Base-by-base conservation (phyloP, 2,329 filamentous ascomycete species). In the Colletotrichum chlorophyti region DNA sequence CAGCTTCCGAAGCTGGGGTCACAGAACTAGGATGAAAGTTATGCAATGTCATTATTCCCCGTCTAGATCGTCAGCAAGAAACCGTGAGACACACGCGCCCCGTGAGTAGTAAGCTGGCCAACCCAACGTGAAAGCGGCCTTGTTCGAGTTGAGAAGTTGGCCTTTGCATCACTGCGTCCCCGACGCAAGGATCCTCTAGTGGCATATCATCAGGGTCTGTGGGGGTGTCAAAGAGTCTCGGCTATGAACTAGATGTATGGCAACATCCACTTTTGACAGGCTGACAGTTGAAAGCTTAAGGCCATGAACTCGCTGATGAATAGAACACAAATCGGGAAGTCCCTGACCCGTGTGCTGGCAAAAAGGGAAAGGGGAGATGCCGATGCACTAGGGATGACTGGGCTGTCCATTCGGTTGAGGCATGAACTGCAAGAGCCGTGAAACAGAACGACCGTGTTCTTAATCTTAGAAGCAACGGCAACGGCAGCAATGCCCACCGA, bases 1-100 rank as follows among this genome's bases (percentile, higher is more conserved):
- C 19, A 12, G 7, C 14, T 12, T 8, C 24, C 12, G 40, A 35
- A 42, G 21, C 26, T 34, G 24, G 19, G 38, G 27, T 34, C 24
- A 17, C 5, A 27, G n/a, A 5, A 34, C 43, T 21, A 38, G 26
- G 14, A 43, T 40, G 7, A 26, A 42, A 15, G 14, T 19, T 24
- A 38, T 24, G 43, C 26, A 8, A 12, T 32, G 14, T 55, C 38
- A 24, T 21, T 32, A 5, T 41, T 24, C 45, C 31, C 54, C 21
- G 37, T 23, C 51, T 29, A 14, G 9, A 19, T 10, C 31, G 40
- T 29, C 14, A 40, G 43, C 15, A 27, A 32, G 45, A 35, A 31
- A 57, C 31, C 32, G 21, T 57, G 51, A 59, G 45, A 59, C 57
- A 43, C 26, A 19, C 45, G 29, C 32, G 40, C 32, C 31, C n/a